Base-by-base conservation (phyloP, 768 basidiomycete genomes). In the Lyophyllum semitale region DNA sequence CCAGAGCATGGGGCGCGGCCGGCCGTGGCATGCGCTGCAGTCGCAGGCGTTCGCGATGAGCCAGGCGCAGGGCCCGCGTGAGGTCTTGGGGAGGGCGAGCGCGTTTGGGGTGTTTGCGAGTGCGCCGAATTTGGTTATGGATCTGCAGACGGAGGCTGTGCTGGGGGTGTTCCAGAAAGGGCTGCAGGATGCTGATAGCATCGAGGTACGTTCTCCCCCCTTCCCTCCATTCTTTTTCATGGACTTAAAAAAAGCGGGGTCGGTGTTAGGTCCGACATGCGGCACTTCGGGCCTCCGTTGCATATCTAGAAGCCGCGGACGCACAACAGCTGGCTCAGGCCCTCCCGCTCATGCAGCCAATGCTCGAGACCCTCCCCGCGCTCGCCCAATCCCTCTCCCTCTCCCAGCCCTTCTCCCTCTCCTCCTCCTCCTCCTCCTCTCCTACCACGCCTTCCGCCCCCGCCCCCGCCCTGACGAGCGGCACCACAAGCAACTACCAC, bases 1-100 rank as follows among this genome's bases (percentile, higher is more conserved):
- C 52, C 83, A 88, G n/a, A 38, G 83, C 11, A 90, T 93, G 87
- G 66, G 69, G 15, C 79, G 89, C 1, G 91, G 91, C 0, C 71
- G 89, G 8, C 90, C 89, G 2, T 93, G 91, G 91, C 89, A 91
- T 64, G 87, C 86, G 2, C 74, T 93, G 1, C 91, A 92, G 64
- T 82, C 81, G 0, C 87, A 87, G 51, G 77, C 79, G 0, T 92
- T 92, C 62, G 76, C 71, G 43, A 89, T 91, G 87, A 77, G 81
- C 0, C 78, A 81, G 53, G 69, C 63, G 4, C 56, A 48, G 55
- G 54, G 51, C 4, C 2, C 20, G 9, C 30, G 37, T 0, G 26
- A 54, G 5, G 71, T 71, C 4, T 65, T 81, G 59, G 72, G 84
- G 17, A 38, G 37, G 17, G n/a, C n/a, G 4, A 38, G 37, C 9